Evolutionary conservation across 805 yeast genomes (phyloP).

Genomic region (Vanderwaltozyma verrucispora): DNA sequence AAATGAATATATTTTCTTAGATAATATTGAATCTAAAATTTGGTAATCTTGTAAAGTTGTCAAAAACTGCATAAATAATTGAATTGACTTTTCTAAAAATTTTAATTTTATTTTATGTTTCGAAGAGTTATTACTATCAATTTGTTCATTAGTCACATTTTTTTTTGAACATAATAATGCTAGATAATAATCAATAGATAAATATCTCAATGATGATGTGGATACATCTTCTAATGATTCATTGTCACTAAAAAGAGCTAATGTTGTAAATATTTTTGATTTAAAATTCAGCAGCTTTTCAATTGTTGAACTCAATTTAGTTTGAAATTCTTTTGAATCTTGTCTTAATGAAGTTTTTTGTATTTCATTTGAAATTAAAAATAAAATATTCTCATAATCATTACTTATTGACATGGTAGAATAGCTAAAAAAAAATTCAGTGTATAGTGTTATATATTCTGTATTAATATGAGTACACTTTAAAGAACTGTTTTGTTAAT

Average conservation of each 20-base stretch:
- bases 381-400: constrained; percentile 15
- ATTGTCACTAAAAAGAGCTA: constrained; percentile 58
- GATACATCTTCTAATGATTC: constrained; percentile 62
- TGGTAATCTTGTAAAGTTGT: constrained; percentile 36
- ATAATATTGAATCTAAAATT: constrained; percentile 32
- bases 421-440: too few species aligned
- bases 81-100: constrained; percentile 34
- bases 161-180: constrained; percentile 32
- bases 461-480: too few species aligned
- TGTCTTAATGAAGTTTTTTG: constrained; percentile 26
- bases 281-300: constrained; percentile 38
- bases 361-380: constrained; percentile 9
- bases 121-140: constrained; percentile 3
- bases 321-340: constrained; percentile 36
- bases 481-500: too few species aligned
- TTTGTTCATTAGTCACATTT: constrained; percentile 12
- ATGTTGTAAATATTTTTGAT: constrained; percentile 30
- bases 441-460: too few species aligned
- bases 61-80: constrained; percentile 36
- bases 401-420: constrained; percentile 14
- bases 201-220: constrained; percentile 50
- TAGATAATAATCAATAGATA: constrained; percentile 49
- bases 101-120: constrained; percentile 24
- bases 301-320: constrained; percentile 28
- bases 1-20: constrained; percentile 32